These are phyloP conservation scores for Fraxinus cuspidata DNA, from an alignment of 257 asterid genomes.

Conservation along the genomic window DNA sequence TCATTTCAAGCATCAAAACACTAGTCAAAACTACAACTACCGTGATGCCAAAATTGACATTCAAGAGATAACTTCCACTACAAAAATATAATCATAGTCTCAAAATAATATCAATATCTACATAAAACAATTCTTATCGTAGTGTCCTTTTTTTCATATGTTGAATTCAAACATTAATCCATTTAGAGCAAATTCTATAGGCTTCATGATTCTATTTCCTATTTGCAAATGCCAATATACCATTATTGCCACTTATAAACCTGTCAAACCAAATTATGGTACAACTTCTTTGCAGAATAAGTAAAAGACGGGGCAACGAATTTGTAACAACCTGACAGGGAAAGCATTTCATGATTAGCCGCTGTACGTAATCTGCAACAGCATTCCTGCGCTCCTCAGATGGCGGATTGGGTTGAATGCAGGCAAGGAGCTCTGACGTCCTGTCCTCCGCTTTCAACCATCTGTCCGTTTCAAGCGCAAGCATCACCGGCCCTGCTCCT, in stretches of 20 bases:
- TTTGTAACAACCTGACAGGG: slow-evolving; percentile 82
- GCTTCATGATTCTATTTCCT: not conserved
- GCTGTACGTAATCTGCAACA: slow-evolving; percentile 86
- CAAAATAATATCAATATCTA: not conserved
- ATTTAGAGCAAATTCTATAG: slow-evolving; percentile 8
- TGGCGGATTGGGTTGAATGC: slow-evolving; percentile 84
- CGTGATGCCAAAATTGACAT: not conserved
- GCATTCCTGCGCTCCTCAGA: slow-evolving; percentile 92
- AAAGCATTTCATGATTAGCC: slow-evolving; percentile 79
- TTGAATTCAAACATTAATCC: slow-evolving; percentile 14
- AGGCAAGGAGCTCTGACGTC: slow-evolving; percentile 82
- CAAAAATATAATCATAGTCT: not conserved
- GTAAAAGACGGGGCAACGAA: slow-evolving; percentile 11
- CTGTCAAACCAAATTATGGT: slow-evolving; percentile 8
- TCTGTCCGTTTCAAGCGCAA: slow-evolving; percentile 61
- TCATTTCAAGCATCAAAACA: not conserved
- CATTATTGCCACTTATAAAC: not conserved
- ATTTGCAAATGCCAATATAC: not conserved
- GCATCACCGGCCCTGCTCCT: slow-evolving; percentile 63
- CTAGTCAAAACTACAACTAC: not conserved
- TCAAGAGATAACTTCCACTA: not conserved
- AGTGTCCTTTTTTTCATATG: not conserved
- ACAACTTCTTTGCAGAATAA: not conserved
- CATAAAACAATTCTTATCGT: not conserved
- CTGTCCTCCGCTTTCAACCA: slow-evolving; percentile 93